A percentile compares a stretch with the other conserved stretches of the same genome.
phyloP scores from a whole-genome alignment of 1,139 yeast genomes.

The Pichia inconspicua region DNA sequence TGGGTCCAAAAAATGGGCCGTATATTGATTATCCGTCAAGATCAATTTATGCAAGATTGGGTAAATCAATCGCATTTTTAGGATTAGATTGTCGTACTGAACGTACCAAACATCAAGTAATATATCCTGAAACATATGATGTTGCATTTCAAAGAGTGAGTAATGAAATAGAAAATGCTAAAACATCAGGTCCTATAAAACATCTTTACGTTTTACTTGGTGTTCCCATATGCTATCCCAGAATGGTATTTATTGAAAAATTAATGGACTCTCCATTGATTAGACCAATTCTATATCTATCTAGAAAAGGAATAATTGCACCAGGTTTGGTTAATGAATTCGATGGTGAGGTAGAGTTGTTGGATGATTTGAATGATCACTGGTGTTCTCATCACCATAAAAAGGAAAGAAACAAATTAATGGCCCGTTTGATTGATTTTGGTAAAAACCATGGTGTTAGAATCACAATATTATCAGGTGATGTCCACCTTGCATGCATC shows the following conservation, averaged over 20 bases:
- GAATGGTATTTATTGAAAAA: constrained; percentile 83
- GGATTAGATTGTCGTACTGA: constrained; percentile 94
- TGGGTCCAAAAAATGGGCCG: constrained; percentile 49
- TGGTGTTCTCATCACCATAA: constrained; percentile 84
- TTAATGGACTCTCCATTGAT: constrained; percentile 56
- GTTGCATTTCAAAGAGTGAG: constrained; percentile 52
- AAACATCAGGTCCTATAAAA: constrained; percentile 42
- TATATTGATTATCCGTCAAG: constrained; percentile 58
- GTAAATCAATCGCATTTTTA: constrained; percentile 59
- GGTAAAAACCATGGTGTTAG: constrained; percentile 61
- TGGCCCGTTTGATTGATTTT: constrained; percentile 22
- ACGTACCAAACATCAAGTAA: constrained; percentile 54
- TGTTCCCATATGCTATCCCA: constrained; percentile 90
- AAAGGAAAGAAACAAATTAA: constrained; percentile 24
- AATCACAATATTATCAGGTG: constrained; percentile 82
- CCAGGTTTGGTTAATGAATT: constrained; percentile 78
- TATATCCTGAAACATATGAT: constrained; percentile 50
- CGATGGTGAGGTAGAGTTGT: constrained; percentile 82
- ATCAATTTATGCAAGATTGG: constrained; percentile 65
- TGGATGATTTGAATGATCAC: constrained; percentile 91
- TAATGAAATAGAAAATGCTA: constrained; percentile 38
- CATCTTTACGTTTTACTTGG: constrained; percentile 82
- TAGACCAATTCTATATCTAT: constrained; percentile 59
- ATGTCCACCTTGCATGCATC: constrained; percentile 81
- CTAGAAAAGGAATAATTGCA: constrained; percentile 58